phyloP scores from a whole-genome alignment of 2,329 filamentous ascomycete species.

The Annulohypoxylon truncatum region DNA sequence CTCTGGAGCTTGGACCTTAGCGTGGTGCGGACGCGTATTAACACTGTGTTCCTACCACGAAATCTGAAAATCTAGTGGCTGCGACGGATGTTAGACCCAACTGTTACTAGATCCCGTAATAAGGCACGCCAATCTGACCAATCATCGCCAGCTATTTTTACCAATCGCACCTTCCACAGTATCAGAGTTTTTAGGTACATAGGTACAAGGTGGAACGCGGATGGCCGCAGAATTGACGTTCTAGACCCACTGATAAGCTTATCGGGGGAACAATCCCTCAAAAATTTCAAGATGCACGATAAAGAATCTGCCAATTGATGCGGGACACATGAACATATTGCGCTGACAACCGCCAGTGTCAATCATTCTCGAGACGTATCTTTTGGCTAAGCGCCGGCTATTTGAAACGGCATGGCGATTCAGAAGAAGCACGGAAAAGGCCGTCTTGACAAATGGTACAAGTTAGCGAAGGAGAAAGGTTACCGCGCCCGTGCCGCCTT shows the following conservation, averaged over 20 bases:
- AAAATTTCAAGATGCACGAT: slow-evolving; percentile 33
- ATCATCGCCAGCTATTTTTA: slow-evolving; percentile 10
- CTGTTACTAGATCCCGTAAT: slow-evolving; percentile 31
- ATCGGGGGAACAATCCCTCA: slow-evolving; percentile 31
- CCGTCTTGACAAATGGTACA: slow-evolving; percentile 99
- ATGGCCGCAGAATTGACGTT: not conserved
- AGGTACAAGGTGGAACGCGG: not conserved
- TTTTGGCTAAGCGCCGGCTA: not conserved
- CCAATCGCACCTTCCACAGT: slow-evolving; percentile 13
- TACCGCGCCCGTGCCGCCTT: slow-evolving; percentile 96
- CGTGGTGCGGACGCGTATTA: not conserved
- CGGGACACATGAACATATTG: slow-evolving; percentile 28
- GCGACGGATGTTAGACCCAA: slow-evolving; percentile 2
- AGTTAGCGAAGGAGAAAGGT: slow-evolving; percentile 97
- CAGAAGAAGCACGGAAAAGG: slow-evolving; percentile 99
- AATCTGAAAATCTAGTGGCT: not conserved
- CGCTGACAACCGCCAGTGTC: slow-evolving; percentile 12
- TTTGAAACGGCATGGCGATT: slow-evolving; percentile 77
- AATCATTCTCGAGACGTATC: slow-evolving; percentile 2
- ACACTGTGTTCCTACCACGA: slow-evolving; percentile 23
- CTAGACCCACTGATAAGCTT: slow-evolving; percentile 32
- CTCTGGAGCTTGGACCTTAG: slow-evolving; percentile 14
- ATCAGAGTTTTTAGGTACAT: not conserved
- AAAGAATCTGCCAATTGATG: slow-evolving; percentile 23
- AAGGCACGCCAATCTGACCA: slow-evolving; percentile 1